A percentile compares a stretch with the other conserved stretches of the same genome.
phyloP scores from a whole-genome alignment of 805 yeast genomes.

The Kurtzmaniella cleridarum region DNA sequence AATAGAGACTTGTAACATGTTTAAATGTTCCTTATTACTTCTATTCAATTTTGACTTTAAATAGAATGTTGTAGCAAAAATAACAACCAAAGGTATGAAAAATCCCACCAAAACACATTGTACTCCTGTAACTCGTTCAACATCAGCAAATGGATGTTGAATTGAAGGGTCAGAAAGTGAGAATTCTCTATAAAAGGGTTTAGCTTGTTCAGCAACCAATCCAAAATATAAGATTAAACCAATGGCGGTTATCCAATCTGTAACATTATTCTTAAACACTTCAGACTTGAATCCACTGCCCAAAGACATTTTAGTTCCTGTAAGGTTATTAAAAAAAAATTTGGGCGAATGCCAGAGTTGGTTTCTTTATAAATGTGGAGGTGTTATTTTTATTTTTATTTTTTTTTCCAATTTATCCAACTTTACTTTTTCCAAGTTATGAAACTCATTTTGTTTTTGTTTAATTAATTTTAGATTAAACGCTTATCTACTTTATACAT shows the following conservation, averaged over 20 bases:
- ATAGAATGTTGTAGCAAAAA: constrained; percentile 10
- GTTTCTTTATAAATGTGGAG: no score
- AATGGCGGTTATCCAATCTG: constrained; percentile 26
- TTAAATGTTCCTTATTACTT: constrained; percentile 10
- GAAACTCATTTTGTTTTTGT: no score
- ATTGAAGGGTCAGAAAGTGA: constrained; percentile 24
- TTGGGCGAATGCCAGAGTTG: no score
- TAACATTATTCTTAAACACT: constrained; percentile 5
- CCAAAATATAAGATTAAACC: constrained; percentile 22
- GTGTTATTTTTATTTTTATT: no score
- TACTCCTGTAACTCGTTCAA: constrained; percentile 26
- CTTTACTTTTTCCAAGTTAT: not conserved
- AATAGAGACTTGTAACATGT: constrained; percentile 23
- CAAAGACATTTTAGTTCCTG: no score
- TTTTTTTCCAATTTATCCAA: not conserved
- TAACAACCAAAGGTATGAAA: constrained; percentile 19
- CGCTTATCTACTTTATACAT: no score
- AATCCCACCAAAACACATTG: constrained; percentile 24
- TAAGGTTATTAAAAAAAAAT: no score
- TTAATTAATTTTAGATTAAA: no score
- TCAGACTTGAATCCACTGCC: not conserved
- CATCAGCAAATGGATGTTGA: constrained; percentile 29
- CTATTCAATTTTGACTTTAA: constrained; percentile 2
- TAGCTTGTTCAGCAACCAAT: constrained; percentile 24
- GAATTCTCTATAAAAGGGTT: constrained; percentile 33